Conservation (phyloP, 2,329 filamentous ascomycete genomes). For the Neofusicoccum laricinum region DNA sequence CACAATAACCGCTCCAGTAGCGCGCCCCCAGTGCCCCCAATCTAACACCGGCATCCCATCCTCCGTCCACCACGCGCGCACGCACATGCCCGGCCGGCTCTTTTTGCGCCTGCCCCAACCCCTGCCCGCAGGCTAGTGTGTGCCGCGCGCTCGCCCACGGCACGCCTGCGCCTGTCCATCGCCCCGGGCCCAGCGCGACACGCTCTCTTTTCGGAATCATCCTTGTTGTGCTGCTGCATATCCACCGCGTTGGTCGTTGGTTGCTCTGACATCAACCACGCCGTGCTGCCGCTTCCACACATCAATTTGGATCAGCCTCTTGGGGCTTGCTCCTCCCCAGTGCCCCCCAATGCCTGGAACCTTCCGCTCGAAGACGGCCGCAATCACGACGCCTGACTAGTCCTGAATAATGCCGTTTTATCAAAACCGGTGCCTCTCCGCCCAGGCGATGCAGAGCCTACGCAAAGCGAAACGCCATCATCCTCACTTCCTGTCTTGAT, state of each 20-base stretch:
- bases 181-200: conserved; percentile 10
- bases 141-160: conserved; percentile 7
- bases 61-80: conserved; percentile 14
- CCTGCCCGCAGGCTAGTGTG: conserved; percentile 10
- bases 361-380: conserved; percentile 28
- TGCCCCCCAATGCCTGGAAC: conserved; percentile 31
- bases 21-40: conserved; percentile 11
- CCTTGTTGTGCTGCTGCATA: conserved; percentile 16
- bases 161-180: conserved; percentile 12
- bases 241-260: conserved; percentile 16
- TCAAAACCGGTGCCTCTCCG: conserved; percentile 33
- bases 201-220: conserved; percentile 14
- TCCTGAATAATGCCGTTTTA: conserved; percentile 38
- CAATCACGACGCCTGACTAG: conserved; percentile 21
- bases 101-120: conserved; percentile 12
- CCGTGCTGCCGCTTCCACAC: conserved; percentile 15
- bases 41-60: conserved; percentile 15
- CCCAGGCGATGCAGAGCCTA: conserved; percentile 27
- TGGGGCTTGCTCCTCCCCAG: conserved; percentile 23
- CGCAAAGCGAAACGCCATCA: conserved; percentile 21
- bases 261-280: conserved; percentile 19
- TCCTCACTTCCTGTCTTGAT: conserved; percentile 18
- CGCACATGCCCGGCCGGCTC: conserved; percentile 14
- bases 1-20: conserved; percentile 13
- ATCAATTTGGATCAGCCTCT: conserved; percentile 39